Percentiles rank a stretch among this genome's conserved stretches.
Conservation (phyloP, 176 grass and related monocot genomes). For the Juncus inflexus region DNA sequence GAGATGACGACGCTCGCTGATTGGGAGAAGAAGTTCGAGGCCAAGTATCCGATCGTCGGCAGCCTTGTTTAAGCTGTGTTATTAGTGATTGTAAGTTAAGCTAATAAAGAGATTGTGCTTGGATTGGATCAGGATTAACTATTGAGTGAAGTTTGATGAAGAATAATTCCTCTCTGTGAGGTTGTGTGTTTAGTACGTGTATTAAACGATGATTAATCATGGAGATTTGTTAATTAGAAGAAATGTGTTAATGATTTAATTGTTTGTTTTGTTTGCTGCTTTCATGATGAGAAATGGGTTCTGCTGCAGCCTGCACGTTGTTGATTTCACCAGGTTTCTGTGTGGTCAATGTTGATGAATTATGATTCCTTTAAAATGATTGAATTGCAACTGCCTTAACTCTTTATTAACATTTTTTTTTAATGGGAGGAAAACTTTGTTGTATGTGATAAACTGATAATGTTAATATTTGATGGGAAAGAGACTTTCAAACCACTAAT, state of each 20-base stretch:
- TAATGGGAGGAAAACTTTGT: too few relatives aligned
- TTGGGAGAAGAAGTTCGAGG: conserved; percentile 96
- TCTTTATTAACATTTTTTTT: too few relatives aligned
- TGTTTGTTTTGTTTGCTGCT: not conserved
- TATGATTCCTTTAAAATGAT: too few relatives aligned
- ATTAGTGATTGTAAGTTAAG: not conserved
- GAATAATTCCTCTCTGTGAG: conserved; percentile 1
- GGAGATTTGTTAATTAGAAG: too few relatives aligned
- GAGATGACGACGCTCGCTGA: conserved; percentile 74
- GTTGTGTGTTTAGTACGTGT: conserved; percentile 6
- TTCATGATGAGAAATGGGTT: not conserved
- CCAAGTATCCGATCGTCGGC: conserved; percentile 79
- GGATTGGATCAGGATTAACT: not conserved
- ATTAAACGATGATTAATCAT: not conserved
- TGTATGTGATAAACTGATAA: too few relatives aligned
- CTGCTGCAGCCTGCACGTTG: too few relatives aligned
- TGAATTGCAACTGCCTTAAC: too few relatives aligned
- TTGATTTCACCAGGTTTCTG: too few relatives aligned
- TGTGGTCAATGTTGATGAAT: too few relatives aligned
- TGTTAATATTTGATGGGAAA: too few relatives aligned
- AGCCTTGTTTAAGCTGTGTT: conserved; percentile 36
- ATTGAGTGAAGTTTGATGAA: not conserved
- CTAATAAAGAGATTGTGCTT: not conserved
- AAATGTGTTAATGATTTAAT: not conserved
- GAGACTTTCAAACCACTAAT: too few relatives aligned